Evolutionary conservation across 495 filamentous ascomycete species (phyloP).

Genomic region (Zalerion maritima): DNA sequence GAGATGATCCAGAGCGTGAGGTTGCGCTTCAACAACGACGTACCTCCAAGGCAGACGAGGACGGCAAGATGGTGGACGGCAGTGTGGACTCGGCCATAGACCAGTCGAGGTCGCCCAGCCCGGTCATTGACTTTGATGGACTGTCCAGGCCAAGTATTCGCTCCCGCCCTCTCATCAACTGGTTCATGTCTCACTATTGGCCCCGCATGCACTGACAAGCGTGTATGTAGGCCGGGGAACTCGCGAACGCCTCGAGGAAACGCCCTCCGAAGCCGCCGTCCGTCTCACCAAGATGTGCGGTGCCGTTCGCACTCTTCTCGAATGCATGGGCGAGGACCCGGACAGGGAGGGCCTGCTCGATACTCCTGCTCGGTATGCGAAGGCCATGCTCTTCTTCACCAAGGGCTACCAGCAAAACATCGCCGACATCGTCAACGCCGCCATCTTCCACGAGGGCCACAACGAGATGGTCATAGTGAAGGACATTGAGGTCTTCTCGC

Average conservation of each 20-base stretch:
- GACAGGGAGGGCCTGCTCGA: constrained; percentile 76
- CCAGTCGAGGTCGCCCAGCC: constrained; percentile 36
- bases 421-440: constrained; percentile 79
- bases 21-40: too few species aligned
- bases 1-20: constrained; percentile 59
- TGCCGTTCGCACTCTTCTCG: constrained; percentile 79
- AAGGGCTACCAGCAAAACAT: constrained; percentile 97
- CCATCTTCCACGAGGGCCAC: constrained; percentile 93
- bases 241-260: constrained; percentile 64
- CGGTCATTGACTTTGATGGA: constrained; percentile 62
- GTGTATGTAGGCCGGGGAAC: constrained; percentile 59
- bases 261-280: constrained; percentile 52
- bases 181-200: neutral
- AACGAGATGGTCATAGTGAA: constrained; percentile 96
- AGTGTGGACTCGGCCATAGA: constrained; percentile 22
- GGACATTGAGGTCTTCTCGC: constrained; percentile 88
- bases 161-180: constrained; percentile 1
- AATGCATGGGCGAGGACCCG: constrained; percentile 93
- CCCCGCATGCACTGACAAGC: constrained; percentile 5
- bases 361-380: constrained; percentile 84
- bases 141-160: constrained; percentile 53
- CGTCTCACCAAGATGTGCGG: constrained; percentile 65
- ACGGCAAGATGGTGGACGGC: constrained; percentile 20
- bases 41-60: constrained; percentile 23
- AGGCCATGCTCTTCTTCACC: constrained; percentile 97